Conservation (phyloP, 192 early-diverging fungal species). For the Coemansia umbellata region DNA sequence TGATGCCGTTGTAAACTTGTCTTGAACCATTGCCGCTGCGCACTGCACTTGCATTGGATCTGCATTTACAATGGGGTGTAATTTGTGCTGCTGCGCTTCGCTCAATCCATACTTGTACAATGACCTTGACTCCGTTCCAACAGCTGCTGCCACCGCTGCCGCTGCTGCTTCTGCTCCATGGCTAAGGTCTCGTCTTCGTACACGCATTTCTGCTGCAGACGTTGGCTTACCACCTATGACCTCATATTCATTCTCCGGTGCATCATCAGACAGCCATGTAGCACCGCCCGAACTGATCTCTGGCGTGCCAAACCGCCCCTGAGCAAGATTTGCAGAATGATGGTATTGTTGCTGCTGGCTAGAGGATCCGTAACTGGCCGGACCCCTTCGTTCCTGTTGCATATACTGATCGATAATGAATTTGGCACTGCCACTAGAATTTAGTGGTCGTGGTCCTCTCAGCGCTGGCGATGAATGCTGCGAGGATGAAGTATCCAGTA, state of each 20-base stretch:
- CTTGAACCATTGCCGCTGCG: neutral
- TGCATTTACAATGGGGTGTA: constrained; percentile 16
- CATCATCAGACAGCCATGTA: constrained; percentile 41
- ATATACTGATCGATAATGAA: neutral
- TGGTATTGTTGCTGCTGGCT: neutral
- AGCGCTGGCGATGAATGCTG: neutral
- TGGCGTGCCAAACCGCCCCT: neutral
- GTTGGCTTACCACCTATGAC: constrained; percentile 10
- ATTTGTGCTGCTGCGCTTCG: constrained; percentile 34
- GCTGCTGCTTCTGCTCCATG: neutral
- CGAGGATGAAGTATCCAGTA: neutral
- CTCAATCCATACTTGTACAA: constrained; percentile 11
- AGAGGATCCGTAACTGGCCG: neutral
- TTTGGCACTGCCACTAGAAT: neutral
- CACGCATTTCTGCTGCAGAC: neutral
- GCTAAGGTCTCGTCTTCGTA: neutral
- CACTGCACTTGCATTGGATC: constrained; percentile 13
- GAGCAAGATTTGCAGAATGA: neutral
- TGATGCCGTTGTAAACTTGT: constrained; percentile 8
- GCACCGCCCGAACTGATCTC: constrained; percentile 3
- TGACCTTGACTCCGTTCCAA: neutral
- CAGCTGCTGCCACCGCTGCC: neutral
- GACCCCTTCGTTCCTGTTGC: neutral
- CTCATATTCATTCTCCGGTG: constrained; percentile 28
- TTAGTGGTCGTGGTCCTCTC: neutral